Conservation (phyloP, 2,329 filamentous ascomycete genomes). For the Epichloe uncinata region DNA sequence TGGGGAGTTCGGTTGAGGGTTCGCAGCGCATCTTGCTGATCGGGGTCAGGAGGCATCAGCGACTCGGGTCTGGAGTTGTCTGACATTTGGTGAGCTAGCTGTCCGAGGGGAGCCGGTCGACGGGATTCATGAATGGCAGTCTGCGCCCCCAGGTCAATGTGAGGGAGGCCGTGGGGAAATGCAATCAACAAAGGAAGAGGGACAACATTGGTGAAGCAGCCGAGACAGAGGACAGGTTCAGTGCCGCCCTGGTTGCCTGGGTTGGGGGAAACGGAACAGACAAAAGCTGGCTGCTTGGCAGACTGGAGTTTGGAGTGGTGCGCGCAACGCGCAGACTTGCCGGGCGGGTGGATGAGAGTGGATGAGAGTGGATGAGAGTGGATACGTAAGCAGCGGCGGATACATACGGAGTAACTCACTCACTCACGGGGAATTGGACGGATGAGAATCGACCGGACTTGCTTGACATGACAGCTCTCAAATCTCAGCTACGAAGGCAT, state of each 20-base stretch:
- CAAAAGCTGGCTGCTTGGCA: neutral
- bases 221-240: neutral
- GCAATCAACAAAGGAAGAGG: neutral
- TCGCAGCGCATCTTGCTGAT: constrained; percentile 29
- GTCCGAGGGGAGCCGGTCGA: constrained; percentile 7
- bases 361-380: too few species aligned
- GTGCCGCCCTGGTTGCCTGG: neutral
- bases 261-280: neutral
- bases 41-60: constrained; percentile 18
- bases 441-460: too few species aligned
- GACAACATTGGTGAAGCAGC: neutral
- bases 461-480: too few species aligned
- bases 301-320: neutral
- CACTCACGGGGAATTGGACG: too few species aligned
- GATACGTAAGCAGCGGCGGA: too few species aligned
- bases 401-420: too few species aligned
- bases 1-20: constrained; percentile 50
- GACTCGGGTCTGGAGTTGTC: constrained; percentile 24
- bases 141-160: neutral
- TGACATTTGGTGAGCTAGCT: constrained; percentile 24
- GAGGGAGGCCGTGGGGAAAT: neutral
- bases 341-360: too few species aligned
- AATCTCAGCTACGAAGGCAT: too few species aligned
- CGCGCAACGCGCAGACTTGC: too few species aligned
- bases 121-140: constrained; percentile 3